Conservation (phyloP, 208 protist species). For the Strigomonas galati region DNA sequence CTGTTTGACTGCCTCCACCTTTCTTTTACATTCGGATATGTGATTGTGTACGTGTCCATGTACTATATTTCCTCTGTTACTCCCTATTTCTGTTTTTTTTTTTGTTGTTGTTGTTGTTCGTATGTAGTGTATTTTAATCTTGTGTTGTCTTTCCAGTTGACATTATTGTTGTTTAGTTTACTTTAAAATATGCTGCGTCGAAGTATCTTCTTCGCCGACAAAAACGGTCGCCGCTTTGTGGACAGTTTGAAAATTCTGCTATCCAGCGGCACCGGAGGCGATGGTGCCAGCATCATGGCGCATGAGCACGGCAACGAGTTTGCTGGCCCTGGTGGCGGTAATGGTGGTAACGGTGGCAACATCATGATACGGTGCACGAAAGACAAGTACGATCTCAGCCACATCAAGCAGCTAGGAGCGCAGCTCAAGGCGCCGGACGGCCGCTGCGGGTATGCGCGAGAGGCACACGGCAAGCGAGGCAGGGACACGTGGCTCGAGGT, state of each 20-base stretch:
- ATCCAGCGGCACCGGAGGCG: slow-evolving; percentile 77
- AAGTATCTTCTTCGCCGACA: background rate
- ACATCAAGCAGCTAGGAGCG: slow-evolving; percentile 64
- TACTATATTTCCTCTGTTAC: too few species aligned
- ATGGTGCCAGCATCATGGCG: slow-evolving; percentile 86
- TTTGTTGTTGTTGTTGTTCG: slow-evolving; percentile 10
- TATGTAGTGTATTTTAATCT: slow-evolving; percentile 14
- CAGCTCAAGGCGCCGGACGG: slow-evolving; percentile 62
- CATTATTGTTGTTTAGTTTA: background rate
- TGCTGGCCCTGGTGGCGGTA: slow-evolving; percentile 87
- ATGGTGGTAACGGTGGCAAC: slow-evolving; percentile 86
- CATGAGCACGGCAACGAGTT: slow-evolving; percentile 89
- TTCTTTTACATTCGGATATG: too few species aligned
- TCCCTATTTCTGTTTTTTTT: slow-evolving; percentile 12
- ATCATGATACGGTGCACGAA: slow-evolving; percentile 70
- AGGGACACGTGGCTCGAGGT: slow-evolving; percentile 78
- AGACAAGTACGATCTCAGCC: slow-evolving; percentile 48
- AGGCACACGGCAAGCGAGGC: slow-evolving; percentile 69
- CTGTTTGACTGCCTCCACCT: too few species aligned
- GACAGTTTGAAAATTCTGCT: slow-evolving; percentile 85
- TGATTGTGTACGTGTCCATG: too few species aligned
- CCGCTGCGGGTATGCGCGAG: slow-evolving; percentile 65
- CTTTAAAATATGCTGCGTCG: slow-evolving; percentile 8
- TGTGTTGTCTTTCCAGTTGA: background rate
- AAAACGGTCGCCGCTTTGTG: slow-evolving; percentile 34